Evolutionary conservation across 1,284 basidiomycete species (phyloP).

Genomic region (Apiotrichum montevideense): DNA sequence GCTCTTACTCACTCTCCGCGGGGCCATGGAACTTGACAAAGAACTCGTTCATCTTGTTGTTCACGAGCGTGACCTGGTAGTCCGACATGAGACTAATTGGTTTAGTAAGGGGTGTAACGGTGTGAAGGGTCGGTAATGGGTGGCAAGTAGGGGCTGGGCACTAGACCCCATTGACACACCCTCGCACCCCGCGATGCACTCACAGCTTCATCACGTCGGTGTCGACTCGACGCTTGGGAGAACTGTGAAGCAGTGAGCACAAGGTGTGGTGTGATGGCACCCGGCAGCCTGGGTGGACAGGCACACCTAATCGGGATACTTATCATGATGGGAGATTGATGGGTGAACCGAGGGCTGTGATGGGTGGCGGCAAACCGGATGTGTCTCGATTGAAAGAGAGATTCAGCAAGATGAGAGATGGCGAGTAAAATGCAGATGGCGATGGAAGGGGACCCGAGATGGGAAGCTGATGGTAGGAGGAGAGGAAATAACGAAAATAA

Average conservation of each 20-base stretch:
- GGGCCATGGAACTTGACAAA: slow-evolving; percentile 94
- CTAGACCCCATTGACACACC: background rate
- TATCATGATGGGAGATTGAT: slow-evolving; percentile 24
- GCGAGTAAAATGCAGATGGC: background rate
- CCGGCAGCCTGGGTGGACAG: background rate
- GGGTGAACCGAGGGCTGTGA: background rate
- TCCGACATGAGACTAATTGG: slow-evolving; percentile 80
- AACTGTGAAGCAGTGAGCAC: slow-evolving; percentile 49
- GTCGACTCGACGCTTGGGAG: slow-evolving; percentile 88
- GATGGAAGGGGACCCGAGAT: too few relatives aligned
- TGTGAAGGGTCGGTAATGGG: slow-evolving; percentile 7
- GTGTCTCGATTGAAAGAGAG: too few relatives aligned
- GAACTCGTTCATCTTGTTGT: slow-evolving; percentile 99
- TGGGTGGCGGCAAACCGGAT: background rate
- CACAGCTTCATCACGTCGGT: slow-evolving; percentile 99
- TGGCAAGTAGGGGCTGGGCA: slow-evolving; percentile 8
- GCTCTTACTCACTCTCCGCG: slow-evolving; percentile 68
- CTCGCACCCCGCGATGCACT: slow-evolving; percentile 32
- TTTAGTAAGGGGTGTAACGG: background rate
- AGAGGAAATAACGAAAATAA: background rate
- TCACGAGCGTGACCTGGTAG: slow-evolving; percentile 92
- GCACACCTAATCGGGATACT: slow-evolving; percentile 16
- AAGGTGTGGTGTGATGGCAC: background rate
- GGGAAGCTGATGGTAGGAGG: background rate
- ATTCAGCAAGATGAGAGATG: too few relatives aligned